Base-by-base conservation (phyloP, 2,329 filamentous ascomycete species). In the Microsporum audouinii region DNA sequence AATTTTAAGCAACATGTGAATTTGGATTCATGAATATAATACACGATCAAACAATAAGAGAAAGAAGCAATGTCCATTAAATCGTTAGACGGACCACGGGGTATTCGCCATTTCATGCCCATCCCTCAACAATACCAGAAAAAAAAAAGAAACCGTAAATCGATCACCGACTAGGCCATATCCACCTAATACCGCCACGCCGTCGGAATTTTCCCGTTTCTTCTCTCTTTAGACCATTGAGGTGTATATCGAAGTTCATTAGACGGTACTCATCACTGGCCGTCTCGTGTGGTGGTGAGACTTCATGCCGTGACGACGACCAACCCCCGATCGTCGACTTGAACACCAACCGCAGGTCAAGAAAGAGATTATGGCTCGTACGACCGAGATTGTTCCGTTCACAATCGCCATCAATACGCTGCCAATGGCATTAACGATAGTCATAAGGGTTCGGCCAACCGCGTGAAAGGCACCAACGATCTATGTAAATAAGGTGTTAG, bases 381-480 rank as follows among this genome's bases (percentile, higher is more conserved):
- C 79, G 74, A 88, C 78, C 62, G 79, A 73, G 64, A 88, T 84
- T 68, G 89, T 74, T 68, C 83, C 87, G 72, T 79, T 80, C 73
- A 89, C 82, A 70, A 89, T 86, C 68, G 84, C 84, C 65, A 80
- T 81, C 59, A 87, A 76, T 73, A 88, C 82, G 65, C 75, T 71
- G 60, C 82, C 86, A 68, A 89, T 84, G 68, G 82, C 85, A 66
- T 83, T 81, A 66, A 89, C 80, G 68, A 89, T 80, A 68, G 83
- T 82, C 80, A 87, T 88, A 64, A 89, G 79, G 70, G 80, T 81
- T 65, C 77, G 77, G 60, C 86, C 87, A 72, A 89, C 85, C 67
- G 85, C 81, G 56, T 70, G 80, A 75, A 87, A 80, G 71, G 83
- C 72, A 69, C 77, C 77, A 69, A 78, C 67, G 71, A 88, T 79